Percentiles rank a stretch among this genome's conserved stretches.
Evolutionary conservation across 345 rosid species (phyloP).

Genomic region (Melaleuca quinquenervia): DNA sequence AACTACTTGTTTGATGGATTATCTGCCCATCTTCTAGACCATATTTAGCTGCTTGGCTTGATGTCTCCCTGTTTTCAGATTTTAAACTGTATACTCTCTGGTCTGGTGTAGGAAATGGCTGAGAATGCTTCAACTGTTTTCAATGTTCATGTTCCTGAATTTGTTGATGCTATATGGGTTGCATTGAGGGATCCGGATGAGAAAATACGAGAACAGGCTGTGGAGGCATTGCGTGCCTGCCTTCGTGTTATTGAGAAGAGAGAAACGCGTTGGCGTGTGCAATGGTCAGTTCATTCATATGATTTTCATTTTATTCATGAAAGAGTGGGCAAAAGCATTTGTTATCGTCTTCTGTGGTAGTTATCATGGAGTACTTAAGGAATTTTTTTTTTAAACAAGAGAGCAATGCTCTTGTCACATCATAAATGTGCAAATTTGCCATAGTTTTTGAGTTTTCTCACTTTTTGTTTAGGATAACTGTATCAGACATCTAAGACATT

Average conservation of each 20-base stretch:
- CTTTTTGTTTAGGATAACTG: background rate
- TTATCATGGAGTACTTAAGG: background rate
- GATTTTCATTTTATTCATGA: background rate
- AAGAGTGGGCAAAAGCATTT: background rate
- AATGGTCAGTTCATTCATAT: conserved; percentile 50
- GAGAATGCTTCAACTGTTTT: conserved; percentile 99
- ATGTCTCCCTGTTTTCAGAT: background rate
- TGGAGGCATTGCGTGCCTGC: conserved; percentile 99
- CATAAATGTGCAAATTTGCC: background rate
- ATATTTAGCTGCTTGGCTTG: background rate
- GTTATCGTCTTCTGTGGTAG: background rate
- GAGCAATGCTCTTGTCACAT: background rate
- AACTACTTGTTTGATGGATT: background rate
- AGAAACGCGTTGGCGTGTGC: conserved; percentile 99
- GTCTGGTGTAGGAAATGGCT: conserved; percentile 71
- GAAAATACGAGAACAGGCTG: conserved; percentile 86
- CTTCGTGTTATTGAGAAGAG: conserved; percentile 98
- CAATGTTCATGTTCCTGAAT: conserved; percentile 92
- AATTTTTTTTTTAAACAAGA: background rate
- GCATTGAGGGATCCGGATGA: conserved; percentile 90
- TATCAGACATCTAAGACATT: background rate
- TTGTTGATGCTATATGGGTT: conserved; percentile 98
- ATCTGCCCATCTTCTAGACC: background rate
- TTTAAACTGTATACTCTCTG: background rate
- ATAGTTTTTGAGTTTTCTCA: background rate